Evolutionary conservation across 495 filamentous ascomycete genomes (phyloP).

Genomic region (Neurospora sp.): DNA sequence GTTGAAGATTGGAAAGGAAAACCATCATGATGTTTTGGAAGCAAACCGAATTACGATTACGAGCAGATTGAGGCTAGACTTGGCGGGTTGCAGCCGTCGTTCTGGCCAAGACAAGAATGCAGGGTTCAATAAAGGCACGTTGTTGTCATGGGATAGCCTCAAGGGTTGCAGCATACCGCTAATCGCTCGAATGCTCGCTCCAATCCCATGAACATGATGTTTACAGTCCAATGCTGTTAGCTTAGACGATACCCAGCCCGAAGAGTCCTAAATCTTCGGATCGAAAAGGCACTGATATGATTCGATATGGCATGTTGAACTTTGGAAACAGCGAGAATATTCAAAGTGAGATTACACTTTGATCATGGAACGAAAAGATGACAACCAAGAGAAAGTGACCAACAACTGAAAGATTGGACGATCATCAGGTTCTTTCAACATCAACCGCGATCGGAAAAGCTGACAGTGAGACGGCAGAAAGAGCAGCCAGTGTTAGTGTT

Average conservation of each 20-base stretch:
- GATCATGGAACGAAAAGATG: too few species aligned
- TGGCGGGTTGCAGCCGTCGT: neutral
- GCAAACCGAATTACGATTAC: neutral
- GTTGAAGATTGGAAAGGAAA: neutral
- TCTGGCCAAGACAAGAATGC: neutral
- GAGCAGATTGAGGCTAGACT: neutral
- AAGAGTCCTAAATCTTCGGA: too few species aligned
- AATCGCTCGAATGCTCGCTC: neutral
- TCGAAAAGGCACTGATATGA: too few species aligned
- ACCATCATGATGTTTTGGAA: neutral
- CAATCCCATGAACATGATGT: neutral
- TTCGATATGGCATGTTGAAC: too few species aligned
- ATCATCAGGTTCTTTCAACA: neutral
- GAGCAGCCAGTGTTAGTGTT: neutral
- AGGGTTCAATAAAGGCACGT: neutral
- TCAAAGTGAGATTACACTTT: too few species aligned
- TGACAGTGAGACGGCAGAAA: neutral
- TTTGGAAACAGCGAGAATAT: too few species aligned
- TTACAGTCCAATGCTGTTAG: neutral
- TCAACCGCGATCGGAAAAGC: neutral
- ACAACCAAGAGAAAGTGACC: neutral
- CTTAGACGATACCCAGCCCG: too few species aligned
- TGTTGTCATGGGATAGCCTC: neutral
- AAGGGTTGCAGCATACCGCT: neutral
- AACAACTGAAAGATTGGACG: neutral